A percentile compares a stretch with the other conserved stretches of the same genome.
These are phyloP conservation scores for Solanum chaucha DNA, from an alignment of 257 asterid species.

Conservation along the genomic window DNA sequence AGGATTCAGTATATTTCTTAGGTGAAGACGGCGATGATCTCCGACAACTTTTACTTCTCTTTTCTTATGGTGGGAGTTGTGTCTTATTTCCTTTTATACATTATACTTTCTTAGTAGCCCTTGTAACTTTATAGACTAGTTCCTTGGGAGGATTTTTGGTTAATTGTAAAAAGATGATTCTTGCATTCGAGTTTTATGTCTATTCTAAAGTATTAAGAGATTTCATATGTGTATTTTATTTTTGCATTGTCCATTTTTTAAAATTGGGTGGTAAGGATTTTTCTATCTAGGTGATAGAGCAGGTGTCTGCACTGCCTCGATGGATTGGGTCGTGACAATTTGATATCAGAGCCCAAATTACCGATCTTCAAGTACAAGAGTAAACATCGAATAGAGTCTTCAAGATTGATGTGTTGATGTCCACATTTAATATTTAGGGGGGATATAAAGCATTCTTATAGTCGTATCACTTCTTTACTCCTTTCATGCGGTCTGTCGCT, in stretches of 20 bases:
- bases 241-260: neutral
- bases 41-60: neutral
- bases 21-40: neutral
- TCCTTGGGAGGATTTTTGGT: neutral
- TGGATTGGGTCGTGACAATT: neutral
- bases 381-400: neutral
- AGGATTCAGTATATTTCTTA: neutral
- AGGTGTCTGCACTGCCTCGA: neutral
- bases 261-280: neutral
- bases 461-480: neutral
- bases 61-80: neutral
- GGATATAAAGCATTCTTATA: neutral
- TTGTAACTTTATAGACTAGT: neutral
- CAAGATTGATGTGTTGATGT: neutral
- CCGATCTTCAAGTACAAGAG: neutral
- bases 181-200: neutral
- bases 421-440: neutral
- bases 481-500: neutral
- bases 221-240: too few relatives aligned
- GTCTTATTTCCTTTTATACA: neutral
- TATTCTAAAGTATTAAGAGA: neutral
- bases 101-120: neutral
- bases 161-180: neutral
- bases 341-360: neutral
- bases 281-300: neutral